Evolutionary conservation across 2,329 filamentous ascomycete genomes (phyloP), one percentile per base, ranked within the genome.

Genomic region (Verticillium dahliae): DNA sequence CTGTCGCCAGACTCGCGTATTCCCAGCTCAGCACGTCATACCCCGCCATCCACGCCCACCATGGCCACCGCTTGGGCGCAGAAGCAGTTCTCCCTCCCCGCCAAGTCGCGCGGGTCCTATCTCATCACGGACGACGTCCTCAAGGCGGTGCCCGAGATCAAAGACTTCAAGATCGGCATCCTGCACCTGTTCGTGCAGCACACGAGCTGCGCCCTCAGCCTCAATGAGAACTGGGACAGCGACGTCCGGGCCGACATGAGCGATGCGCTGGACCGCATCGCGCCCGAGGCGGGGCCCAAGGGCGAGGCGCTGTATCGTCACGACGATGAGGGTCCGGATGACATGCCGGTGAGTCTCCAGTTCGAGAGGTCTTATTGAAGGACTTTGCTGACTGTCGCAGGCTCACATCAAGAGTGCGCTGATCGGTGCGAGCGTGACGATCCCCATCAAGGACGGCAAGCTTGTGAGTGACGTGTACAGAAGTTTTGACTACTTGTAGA

Each of bases 161-260:
- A 82, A 62, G 74, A 85, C 67, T 97, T 96, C 84, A 94, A 94
- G 74, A 85, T 95, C 68, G 92, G 92, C 55, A 77, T 96, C 63
- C 79, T 98, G 65, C 88, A 97, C 74, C 82, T 99, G 56, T 99
- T 98, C 75, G 83, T 98, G 60, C 94, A 99, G 78, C 95, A 99
- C 78, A 99, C 95, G 5, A 92, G 87, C 70, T 97, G 92, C 76
- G 95, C 90, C 13, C 82, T 99, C 60, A 91, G 86, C 63, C 79
- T 99, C 69, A 99, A 99, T 73, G 95, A 99, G 83, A 98, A 98
- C 78, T 89, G 85, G 71, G 91, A 94, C 70, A 71, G 74, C 56
- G 91, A 96, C 76, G 95, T 99, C n/a, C 85, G 92, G 62, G 84
- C 84, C 50, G 92, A 99, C 75, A 97, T 98, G 94, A 92, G 86